Percentiles rank a stretch among this genome's conserved stretches.
These are phyloP conservation scores for Fusarium gaditjirri DNA, from an alignment of 2,329 filamentous ascomycete species.

Conservation along the genomic window DNA sequence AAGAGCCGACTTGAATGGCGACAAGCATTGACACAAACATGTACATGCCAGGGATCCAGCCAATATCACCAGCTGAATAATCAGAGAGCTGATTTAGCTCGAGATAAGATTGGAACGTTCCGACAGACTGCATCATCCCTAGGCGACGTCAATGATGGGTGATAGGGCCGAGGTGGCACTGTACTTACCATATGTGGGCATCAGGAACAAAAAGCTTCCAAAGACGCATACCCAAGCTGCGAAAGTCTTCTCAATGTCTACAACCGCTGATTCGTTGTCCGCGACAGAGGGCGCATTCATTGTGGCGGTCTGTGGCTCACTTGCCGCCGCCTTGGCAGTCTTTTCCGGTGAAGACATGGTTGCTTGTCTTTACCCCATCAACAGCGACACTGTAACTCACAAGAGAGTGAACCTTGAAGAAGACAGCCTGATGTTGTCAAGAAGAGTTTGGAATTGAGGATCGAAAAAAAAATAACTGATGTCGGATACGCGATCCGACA, in stretches of 20 bases:
- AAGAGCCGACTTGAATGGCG: conserved; percentile 1
- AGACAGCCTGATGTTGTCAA: rapidly evolving
- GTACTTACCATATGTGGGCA: conserved; percentile 2
- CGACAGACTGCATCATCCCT: conserved; percentile 24
- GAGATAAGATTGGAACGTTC: conserved; percentile 14
- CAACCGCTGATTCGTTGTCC: not conserved
- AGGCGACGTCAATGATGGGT: not conserved
- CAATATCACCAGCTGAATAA: conserved; percentile 12
- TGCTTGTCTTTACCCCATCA: not conserved
- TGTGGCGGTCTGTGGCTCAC: not conserved
- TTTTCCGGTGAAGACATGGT: not conserved
- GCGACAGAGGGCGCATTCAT: not conserved
- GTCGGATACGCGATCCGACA: conserved; percentile 4
- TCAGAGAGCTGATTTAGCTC: conserved; percentile 11
- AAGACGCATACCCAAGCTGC: conserved; percentile 11
- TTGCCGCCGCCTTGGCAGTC: not conserved
- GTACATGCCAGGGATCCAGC: conserved; percentile 10
- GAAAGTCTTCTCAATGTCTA: conserved; percentile 10
- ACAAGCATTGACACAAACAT: conserved; percentile 11
- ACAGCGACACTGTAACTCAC: no score
- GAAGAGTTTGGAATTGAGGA: rapidly evolving
- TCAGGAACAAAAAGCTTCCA: conserved; percentile 7
- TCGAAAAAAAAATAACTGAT: not conserved
- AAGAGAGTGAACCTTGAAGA: rapidly evolving
- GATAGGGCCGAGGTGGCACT: no score